Conservation (phyloP, 495 filamentous ascomycete species). For the Patellaria atrata region DNA sequence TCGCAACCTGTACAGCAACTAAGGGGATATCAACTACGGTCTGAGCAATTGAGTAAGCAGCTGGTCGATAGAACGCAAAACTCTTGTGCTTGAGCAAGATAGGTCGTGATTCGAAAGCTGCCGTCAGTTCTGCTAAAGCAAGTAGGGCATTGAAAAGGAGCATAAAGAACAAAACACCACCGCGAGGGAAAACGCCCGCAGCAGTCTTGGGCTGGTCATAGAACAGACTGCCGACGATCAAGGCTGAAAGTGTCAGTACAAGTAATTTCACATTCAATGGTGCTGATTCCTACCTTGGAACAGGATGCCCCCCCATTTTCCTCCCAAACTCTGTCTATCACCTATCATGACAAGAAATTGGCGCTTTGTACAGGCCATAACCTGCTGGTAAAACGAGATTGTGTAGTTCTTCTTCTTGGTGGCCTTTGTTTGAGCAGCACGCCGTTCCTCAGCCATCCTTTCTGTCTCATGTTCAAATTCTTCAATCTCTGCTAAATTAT, state of each 20-base stretch:
- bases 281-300: no score
- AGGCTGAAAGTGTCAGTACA: no score
- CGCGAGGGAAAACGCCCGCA: constrained; percentile 39
- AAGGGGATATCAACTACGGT: constrained; percentile 64
- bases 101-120: constrained; percentile 53
- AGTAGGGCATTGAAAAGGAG: constrained; percentile 71
- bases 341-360: constrained; percentile 54
- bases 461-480: constrained; percentile 39
- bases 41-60: constrained; percentile 64
- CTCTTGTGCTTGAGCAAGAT: constrained; percentile 73
- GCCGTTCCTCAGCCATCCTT: constrained; percentile 32
- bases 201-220: constrained; percentile 51
- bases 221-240: constrained; percentile 67
- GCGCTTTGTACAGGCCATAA: constrained; percentile 49
- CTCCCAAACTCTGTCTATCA: constrained; percentile 38
- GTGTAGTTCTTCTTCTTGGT: constrained; percentile 53
- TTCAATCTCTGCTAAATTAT: constrained; percentile 24
- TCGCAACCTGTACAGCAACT: constrained; percentile 48
- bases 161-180: constrained; percentile 57
- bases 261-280: no score
- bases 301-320: constrained; percentile 46
- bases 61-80: constrained; percentile 72
- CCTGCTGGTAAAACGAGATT: constrained; percentile 51
- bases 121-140: constrained; percentile 60
- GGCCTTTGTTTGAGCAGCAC: constrained; percentile 31